phyloP scores from a whole-genome alignment of 345 rosid species.

The Citrus inodora region DNA sequence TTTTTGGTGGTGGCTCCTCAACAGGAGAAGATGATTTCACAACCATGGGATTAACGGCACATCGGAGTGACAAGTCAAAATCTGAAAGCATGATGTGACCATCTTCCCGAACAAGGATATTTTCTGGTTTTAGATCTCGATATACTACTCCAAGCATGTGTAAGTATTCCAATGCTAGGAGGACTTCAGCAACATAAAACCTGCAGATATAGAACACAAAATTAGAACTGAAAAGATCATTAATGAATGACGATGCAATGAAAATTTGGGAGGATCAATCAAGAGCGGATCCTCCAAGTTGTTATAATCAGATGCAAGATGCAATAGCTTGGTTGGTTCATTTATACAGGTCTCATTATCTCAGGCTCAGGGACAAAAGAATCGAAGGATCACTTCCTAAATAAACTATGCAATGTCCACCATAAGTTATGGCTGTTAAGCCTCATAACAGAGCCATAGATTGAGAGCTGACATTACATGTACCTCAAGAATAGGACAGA shows the following conservation, averaged over 20 bases:
- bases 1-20: conserved; percentile 31
- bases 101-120: conserved; percentile 70
- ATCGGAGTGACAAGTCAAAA: conserved; percentile 72
- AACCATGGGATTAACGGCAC: conserved; percentile 48
- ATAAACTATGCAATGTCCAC: neutral
- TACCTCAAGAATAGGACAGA: neutral
- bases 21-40: conserved; percentile 45
- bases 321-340: neutral
- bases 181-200: conserved; percentile 76
- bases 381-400: neutral
- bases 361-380: neutral
- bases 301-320: neutral
- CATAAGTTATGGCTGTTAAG: neutral
- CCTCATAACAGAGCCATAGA: neutral
- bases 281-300: neutral
- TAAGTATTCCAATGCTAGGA: conserved; percentile 71
- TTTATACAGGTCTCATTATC: neutral
- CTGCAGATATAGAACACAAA: conserved; percentile 32
- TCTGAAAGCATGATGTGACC: conserved; percentile 91
- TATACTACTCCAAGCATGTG: conserved; percentile 89
- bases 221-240: conserved; percentile 6
- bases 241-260: neutral
- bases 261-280: neutral
- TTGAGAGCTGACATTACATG: neutral
- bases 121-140: conserved; percentile 80